phyloP scores from a whole-genome alignment of 2,329 filamentous ascomycete genomes.

The Ascomycota sp. region DNA sequence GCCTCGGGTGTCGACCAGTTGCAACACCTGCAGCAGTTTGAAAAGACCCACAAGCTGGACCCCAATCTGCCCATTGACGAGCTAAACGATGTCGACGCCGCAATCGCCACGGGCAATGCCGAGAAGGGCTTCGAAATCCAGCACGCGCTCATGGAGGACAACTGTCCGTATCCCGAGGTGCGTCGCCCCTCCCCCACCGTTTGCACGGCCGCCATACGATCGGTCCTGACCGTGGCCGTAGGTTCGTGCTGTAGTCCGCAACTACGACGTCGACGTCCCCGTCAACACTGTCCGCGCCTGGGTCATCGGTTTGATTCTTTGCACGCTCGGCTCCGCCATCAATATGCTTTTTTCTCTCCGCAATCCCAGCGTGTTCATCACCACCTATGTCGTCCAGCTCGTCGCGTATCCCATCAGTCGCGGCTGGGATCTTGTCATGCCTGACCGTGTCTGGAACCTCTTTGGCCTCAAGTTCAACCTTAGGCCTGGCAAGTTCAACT shows the following conservation, averaged over 20 bases:
- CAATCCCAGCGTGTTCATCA: conserved; percentile 36
- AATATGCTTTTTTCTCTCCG: conserved; percentile 42
- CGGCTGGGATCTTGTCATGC: conserved; percentile 33
- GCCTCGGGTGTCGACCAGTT: conserved; percentile 20
- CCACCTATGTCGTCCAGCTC: conserved; percentile 41
- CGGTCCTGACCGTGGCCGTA: conserved; percentile 12
- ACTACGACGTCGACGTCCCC: conserved; percentile 43
- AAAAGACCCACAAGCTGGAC: conserved; percentile 40
- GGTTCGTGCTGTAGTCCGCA: conserved; percentile 44
- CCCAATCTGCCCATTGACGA: conserved; percentile 45
- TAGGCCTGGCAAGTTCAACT: conserved; percentile 36
- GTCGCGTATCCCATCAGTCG: conserved; percentile 38
- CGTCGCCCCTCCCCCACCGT: conserved; percentile 4
- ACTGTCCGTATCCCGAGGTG: conserved; percentile 48
- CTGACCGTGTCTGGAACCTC: conserved; percentile 27
- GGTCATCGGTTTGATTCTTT: conserved; percentile 38
- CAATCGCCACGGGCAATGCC: conserved; percentile 30
- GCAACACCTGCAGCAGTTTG: conserved; percentile 31
- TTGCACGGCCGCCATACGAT: no score
- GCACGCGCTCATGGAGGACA: conserved; percentile 37
- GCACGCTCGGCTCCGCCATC: conserved; percentile 39
- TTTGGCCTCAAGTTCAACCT: conserved; percentile 35
- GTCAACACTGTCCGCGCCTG: conserved; percentile 44
- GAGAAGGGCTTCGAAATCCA: conserved; percentile 36
- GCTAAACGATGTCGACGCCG: conserved; percentile 37